A percentile compares a stretch with the other conserved stretches of the same genome.
Evolutionary conservation across 2,329 filamentous ascomycete species (phyloP).

Genomic region (Aspergillus brunneoviolaceus): DNA sequence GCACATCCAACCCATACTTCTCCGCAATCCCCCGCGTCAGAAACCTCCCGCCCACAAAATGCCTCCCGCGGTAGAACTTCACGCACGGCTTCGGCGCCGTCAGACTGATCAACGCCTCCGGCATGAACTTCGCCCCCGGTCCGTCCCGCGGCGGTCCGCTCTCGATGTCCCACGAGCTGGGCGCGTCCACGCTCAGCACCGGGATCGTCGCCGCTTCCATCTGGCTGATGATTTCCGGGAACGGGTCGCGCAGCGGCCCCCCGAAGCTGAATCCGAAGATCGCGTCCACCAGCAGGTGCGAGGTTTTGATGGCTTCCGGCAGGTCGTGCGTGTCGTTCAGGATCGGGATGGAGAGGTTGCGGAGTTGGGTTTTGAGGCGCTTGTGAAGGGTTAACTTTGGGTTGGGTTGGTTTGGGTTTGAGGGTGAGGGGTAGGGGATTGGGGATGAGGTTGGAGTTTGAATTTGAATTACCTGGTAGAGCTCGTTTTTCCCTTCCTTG

Average conservation of each 20-base stretch:
- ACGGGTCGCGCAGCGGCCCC: slow-evolving; percentile 89
- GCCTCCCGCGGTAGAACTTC: slow-evolving; percentile 77
- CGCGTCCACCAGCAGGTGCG: slow-evolving; percentile 85
- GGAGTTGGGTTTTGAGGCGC: slow-evolving; percentile 80
- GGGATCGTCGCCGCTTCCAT: slow-evolving; percentile 72
- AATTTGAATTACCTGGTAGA: slow-evolving; percentile 68
- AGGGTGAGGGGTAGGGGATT: not conserved
- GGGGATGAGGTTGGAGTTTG: too few relatives aligned
- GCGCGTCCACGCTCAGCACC: slow-evolving; percentile 86
- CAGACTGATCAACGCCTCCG: slow-evolving; percentile 76
- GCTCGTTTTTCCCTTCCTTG: slow-evolving; percentile 83
- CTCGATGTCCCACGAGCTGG: slow-evolving; percentile 93
- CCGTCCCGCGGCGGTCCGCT: slow-evolving; percentile 75
- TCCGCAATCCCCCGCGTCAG: slow-evolving; percentile 72
- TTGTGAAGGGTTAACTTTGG: slow-evolving; percentile 34
- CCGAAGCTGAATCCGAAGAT: slow-evolving; percentile 96
- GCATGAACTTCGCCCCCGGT: slow-evolving; percentile 76
- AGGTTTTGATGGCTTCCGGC: slow-evolving; percentile 59
- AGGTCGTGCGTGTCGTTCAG: slow-evolving; percentile 73
- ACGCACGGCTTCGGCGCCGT: slow-evolving; percentile 92
- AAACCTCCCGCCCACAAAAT: slow-evolving; percentile 93
- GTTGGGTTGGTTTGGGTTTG: not conserved
- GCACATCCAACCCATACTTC: slow-evolving; percentile 83
- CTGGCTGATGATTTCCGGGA: slow-evolving; percentile 74
- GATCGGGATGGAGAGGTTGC: slow-evolving; percentile 80